Evolutionary conservation across 208 protist genomes (phyloP).

Genomic region (Polymyxa betae): DNA sequence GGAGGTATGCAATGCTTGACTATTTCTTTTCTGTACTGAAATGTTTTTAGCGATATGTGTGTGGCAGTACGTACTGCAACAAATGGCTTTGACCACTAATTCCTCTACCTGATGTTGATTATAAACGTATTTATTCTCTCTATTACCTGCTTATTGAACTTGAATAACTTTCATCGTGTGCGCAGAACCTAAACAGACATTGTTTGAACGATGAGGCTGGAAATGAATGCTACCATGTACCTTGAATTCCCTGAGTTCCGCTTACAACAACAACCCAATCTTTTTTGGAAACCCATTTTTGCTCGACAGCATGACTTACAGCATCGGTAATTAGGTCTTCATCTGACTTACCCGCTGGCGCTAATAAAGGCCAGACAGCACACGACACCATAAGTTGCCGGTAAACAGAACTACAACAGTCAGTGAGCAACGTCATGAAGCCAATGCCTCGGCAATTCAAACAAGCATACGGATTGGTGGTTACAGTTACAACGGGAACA

Average conservation of each 20-base stretch:
- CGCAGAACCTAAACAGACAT: background rate
- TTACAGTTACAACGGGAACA: slow-evolving; percentile 90
- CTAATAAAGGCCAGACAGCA: slow-evolving; percentile 5
- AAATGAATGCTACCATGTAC: background rate
- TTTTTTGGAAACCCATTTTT: slow-evolving; percentile 6
- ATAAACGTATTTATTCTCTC: background rate
- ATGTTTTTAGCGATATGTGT: slow-evolving; percentile 1
- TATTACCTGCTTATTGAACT: slow-evolving; percentile 2
- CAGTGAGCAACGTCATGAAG: background rate
- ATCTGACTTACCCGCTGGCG: background rate
- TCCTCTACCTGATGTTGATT: background rate
- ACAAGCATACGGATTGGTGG: slow-evolving; percentile 74
- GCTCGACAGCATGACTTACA: background rate
- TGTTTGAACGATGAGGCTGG: background rate
- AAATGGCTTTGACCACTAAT: background rate
- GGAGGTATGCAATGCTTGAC: background rate
- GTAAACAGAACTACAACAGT: slow-evolving; percentile 9
- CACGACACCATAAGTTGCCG: slow-evolving; percentile 10
- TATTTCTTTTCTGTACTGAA: background rate
- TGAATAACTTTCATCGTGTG: slow-evolving; percentile 40
- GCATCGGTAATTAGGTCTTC: background rate
- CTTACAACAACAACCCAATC: slow-evolving; percentile 43
- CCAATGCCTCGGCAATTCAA: background rate
- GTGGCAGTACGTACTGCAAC: slow-evolving; percentile 1
- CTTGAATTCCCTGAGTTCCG: slow-evolving; percentile 46